Percentiles rank a stretch among this genome's conserved stretches.
These are phyloP conservation scores for Fusarium sambucinum DNA, from an alignment of 2,329 filamentous ascomycete species.

Conservation along the genomic window DNA sequence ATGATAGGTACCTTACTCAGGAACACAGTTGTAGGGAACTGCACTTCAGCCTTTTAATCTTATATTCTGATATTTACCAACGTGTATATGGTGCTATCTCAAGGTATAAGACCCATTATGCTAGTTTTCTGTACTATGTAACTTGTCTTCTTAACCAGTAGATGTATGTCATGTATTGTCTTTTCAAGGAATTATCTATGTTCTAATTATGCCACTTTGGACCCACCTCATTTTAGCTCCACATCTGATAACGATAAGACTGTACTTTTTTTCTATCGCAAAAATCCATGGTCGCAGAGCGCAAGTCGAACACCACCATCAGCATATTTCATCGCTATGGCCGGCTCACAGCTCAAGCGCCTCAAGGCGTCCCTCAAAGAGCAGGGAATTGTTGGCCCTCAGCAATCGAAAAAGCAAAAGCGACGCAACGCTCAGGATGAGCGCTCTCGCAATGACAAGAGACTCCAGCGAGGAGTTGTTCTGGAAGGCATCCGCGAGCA, in stretches of 20 bases:
- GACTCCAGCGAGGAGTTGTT: constrained; percentile 80
- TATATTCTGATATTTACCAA: neutral
- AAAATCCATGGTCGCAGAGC: constrained; percentile 36
- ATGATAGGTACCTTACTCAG: neutral
- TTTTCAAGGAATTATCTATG: neutral
- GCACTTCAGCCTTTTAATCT: neutral
- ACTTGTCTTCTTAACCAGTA: neutral
- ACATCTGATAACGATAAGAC: constrained; percentile 49
- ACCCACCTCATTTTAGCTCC: constrained; percentile 6
- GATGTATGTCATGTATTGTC: neutral
- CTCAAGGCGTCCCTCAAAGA: constrained; percentile 91
- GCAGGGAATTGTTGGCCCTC: constrained; percentile 89
- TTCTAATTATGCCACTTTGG: neutral
- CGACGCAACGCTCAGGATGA: constrained; percentile 77
- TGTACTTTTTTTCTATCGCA: constrained; percentile 36
- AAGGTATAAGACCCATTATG: neutral
- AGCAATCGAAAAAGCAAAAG: constrained; percentile 95
- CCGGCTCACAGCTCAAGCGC: constrained; percentile 95
- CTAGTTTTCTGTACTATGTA: neutral
- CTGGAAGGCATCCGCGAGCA: constrained; percentile 90
- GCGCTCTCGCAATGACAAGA: constrained; percentile 75
- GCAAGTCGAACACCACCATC: constrained; percentile 32
- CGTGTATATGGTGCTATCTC: too few relatives aligned
- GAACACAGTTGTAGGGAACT: neutral
- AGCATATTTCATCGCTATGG: constrained; percentile 69